Evolutionary conservation across 2,329 filamentous ascomycete genomes (phyloP).

Genomic region (Cryphonectria nitschkei): DNA sequence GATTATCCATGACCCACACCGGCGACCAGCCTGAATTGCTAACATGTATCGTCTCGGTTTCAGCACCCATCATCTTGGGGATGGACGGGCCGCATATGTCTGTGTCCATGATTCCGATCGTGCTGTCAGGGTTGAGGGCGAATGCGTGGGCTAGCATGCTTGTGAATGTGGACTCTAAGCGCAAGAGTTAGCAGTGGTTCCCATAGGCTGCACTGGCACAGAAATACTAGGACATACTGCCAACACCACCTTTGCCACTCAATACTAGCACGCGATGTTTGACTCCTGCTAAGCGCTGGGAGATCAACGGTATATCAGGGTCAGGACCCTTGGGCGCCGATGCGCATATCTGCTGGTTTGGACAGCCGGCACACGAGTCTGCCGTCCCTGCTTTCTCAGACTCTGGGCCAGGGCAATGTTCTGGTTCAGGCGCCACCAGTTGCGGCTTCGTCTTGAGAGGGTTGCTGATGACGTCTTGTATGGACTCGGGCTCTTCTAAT

Average conservation of each 20-base stretch:
- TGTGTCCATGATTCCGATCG: constrained; percentile 95
- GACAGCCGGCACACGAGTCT: constrained; percentile 91
- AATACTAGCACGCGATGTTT: constrained; percentile 92
- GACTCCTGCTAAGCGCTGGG: constrained; percentile 77
- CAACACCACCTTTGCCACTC: constrained; percentile 93
- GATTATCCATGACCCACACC: constrained; percentile 92
- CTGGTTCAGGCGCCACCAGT: constrained; percentile 92
- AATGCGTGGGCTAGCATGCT: constrained; percentile 88
- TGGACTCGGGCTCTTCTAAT: constrained; percentile 69
- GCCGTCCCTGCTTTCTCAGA: constrained; percentile 70
- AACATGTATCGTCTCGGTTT: constrained; percentile 90
- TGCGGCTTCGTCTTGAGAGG: constrained; percentile 78
- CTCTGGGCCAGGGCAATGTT: constrained; percentile 93
- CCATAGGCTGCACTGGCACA: not conserved
- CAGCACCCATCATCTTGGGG: constrained; percentile 98
- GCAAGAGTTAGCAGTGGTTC: constrained; percentile 7
- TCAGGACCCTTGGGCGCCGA: constrained; percentile 94
- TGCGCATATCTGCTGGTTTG: constrained; percentile 94
- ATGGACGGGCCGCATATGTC: constrained; percentile 97
- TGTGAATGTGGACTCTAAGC: constrained; percentile 78
- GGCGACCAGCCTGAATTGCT: constrained; percentile 89
- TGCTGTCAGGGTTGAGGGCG: constrained; percentile 75
- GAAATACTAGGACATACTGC: constrained; percentile 50
- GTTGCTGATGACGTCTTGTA: constrained; percentile 73
- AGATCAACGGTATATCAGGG: constrained; percentile 88